Evolutionary conservation across 2,329 filamentous ascomycete species (phyloP).

Genomic region (Botryotinia globosa): DNA sequence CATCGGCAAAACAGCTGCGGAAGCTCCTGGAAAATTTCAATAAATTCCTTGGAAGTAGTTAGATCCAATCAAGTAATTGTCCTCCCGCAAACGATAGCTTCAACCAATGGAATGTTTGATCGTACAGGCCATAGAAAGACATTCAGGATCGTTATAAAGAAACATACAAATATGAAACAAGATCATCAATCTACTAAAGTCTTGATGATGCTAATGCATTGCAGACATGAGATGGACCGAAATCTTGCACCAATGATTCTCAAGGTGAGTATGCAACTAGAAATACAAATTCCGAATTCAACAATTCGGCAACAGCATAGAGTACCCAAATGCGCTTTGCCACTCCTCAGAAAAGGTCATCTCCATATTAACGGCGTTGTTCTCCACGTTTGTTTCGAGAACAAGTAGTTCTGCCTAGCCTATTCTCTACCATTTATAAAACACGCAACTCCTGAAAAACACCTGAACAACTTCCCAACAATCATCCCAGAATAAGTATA

Average conservation of each 20-base stretch:
- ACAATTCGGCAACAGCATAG: background rate
- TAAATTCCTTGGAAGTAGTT: background rate
- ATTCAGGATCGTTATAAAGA: background rate
- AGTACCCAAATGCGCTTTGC: background rate
- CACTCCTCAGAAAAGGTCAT: background rate
- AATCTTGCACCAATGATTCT: background rate
- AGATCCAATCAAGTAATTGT: background rate
- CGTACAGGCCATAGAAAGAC: background rate
- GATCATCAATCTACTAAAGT: background rate
- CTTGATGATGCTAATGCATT: background rate
- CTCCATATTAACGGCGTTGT: background rate
- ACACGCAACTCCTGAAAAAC: background rate
- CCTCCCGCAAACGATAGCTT: background rate
- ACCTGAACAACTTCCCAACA: background rate
- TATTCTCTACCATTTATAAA: background rate
- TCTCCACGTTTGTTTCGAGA: background rate
- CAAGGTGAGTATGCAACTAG: background rate
- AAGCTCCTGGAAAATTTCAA: too few species aligned
- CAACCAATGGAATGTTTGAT: background rate
- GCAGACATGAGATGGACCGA: background rate
- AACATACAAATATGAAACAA: background rate
- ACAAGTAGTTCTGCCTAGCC: background rate
- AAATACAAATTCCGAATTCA: background rate
- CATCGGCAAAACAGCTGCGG: accelerated
- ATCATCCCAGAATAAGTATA: background rate